These are phyloP conservation scores for Mycena leptocephala DNA, from an alignment of 768 basidiomycete genomes.

Conservation along the genomic window DNA sequence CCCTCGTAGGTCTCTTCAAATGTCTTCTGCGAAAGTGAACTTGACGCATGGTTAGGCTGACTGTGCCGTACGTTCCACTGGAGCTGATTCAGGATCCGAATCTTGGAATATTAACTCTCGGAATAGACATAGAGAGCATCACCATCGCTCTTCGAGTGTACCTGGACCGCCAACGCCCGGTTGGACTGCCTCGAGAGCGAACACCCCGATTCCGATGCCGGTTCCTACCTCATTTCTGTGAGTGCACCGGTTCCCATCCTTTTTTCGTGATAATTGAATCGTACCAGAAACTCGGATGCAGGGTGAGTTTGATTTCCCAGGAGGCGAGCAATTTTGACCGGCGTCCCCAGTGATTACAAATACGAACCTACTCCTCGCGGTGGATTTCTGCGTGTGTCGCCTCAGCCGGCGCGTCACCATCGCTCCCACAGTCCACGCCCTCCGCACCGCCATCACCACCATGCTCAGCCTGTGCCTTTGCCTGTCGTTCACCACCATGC, in stretches of 20 bases:
- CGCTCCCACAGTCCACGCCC: no score
- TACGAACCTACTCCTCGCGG: constrained; percentile 24
- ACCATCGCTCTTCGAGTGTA: constrained; percentile 7
- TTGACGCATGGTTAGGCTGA: not conserved
- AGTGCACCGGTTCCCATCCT: not conserved
- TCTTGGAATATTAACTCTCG: not conserved
- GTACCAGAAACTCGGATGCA: constrained; percentile 9
- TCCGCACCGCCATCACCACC: not conserved
- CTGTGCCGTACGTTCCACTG: constrained; percentile 20
- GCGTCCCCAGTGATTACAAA: not conserved
- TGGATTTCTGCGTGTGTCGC: constrained; percentile 15
- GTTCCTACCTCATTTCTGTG: constrained; percentile 6
- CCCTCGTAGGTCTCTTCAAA: constrained; percentile 14
- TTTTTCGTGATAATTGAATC: not conserved
- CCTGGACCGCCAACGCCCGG: constrained; percentile 18
- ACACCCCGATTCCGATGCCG: constrained; percentile 18
- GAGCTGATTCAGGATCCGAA: not conserved
- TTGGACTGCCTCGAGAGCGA: constrained; percentile 4
- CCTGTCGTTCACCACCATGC: constrained; percentile 10
- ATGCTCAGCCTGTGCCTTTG: not conserved
- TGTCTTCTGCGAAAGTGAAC: not conserved
- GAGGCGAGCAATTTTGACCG: no score
- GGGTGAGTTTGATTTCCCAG: not conserved
- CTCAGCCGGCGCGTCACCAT: constrained; percentile 5
- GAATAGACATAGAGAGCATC: constrained; percentile 15